These are phyloP conservation scores for Coemansia sp. DNA, from an alignment of 192 early-diverging fungal species.

Conservation along the genomic window DNA sequence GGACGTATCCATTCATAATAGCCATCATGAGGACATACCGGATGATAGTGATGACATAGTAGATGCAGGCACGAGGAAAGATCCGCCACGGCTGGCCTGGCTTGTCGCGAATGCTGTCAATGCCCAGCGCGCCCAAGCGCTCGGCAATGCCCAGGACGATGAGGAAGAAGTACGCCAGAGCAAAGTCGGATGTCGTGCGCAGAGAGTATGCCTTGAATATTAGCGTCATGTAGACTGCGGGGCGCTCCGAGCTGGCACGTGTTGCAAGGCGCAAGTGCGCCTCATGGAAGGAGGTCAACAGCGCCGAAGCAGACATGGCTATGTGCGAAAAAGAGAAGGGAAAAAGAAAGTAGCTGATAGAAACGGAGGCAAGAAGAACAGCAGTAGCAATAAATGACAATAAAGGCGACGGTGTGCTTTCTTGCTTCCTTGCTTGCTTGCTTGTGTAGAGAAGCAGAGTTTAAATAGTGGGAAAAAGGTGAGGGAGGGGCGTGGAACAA, in stretches of 20 bases:
- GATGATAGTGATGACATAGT: constrained; percentile 45
- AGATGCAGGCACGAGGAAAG: constrained; percentile 48
- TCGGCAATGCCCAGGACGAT: constrained; percentile 47
- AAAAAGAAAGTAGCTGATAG: not conserved
- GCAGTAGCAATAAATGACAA: not conserved
- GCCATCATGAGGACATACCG: constrained; percentile 53
- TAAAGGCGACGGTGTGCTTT: not conserved
- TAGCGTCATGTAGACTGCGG: constrained; percentile 32
- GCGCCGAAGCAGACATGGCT: constrained; percentile 14
- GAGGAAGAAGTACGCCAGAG: constrained; percentile 43
- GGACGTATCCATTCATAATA: constrained; percentile 38
- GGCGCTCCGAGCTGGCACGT: constrained; percentile 1
- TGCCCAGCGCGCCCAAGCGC: constrained; percentile 35
- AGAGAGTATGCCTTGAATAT: constrained; percentile 46
- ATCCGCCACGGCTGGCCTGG: constrained; percentile 53
- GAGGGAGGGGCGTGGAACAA: constrained; percentile 8
- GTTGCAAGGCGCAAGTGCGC: constrained; percentile 26
- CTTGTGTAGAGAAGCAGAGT: not conserved
- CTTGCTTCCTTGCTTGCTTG: not conserved
- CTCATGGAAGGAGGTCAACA: constrained; percentile 24
- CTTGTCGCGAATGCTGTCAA: constrained; percentile 48
- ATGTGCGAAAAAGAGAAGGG: not conserved
- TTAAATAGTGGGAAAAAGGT: constrained; percentile 10
- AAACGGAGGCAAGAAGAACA: not conserved
- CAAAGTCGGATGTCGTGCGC: constrained; percentile 28